Percentiles rank a stretch among this genome's conserved stretches.
phyloP scores from a whole-genome alignment of 768 basidiomycete species.

The Dendrothele bispora region DNA sequence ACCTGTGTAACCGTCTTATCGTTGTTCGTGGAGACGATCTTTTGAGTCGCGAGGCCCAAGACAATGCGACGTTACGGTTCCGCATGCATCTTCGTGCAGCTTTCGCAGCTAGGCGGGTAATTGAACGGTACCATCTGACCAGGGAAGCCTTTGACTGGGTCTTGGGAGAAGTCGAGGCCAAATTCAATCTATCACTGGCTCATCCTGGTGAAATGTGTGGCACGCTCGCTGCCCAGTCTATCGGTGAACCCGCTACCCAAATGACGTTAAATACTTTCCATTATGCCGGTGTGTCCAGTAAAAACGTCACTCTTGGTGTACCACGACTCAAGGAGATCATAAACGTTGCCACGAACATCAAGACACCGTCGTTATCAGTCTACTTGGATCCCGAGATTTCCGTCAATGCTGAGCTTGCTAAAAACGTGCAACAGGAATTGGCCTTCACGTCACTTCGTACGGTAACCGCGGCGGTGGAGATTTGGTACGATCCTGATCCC shows the following conservation, averaged over 20 bases:
- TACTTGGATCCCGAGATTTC: slow-evolving; percentile 78
- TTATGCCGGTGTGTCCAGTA: slow-evolving; percentile 99
- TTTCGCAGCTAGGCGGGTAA: slow-evolving; percentile 81
- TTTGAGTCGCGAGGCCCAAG: slow-evolving; percentile 75
- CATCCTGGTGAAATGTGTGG: slow-evolving; percentile 99
- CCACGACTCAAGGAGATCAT: slow-evolving; percentile 99
- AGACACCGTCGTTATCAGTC: slow-evolving; percentile 94
- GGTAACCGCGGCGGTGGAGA: slow-evolving; percentile 93
- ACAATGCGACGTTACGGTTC: slow-evolving; percentile 90
- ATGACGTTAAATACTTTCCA: slow-evolving; percentile 99
- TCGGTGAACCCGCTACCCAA: slow-evolving; percentile 98
- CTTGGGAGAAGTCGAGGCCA: slow-evolving; percentile 90
- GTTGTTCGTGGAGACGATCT: slow-evolving; percentile 86
- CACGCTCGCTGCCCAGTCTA: slow-evolving; percentile 95
- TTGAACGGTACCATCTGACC: slow-evolving; percentile 87
- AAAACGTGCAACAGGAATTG: slow-evolving; percentile 89
- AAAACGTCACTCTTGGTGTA: slow-evolving; percentile 99
- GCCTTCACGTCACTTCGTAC: slow-evolving; percentile 93
- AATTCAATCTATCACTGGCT: slow-evolving; percentile 90
- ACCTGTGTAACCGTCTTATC: slow-evolving; percentile 73
- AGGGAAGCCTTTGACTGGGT: slow-evolving; percentile 98
- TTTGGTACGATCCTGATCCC: slow-evolving; percentile 96
- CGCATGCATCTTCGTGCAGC: slow-evolving; percentile 90
- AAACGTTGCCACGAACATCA: slow-evolving; percentile 98
- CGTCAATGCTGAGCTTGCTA: slow-evolving; percentile 61